Evolutionary conservation across 2,329 filamentous ascomycete genomes (phyloP), one percentile per base, ranked within the genome.

Genomic region (Talaromyces sp.): DNA sequence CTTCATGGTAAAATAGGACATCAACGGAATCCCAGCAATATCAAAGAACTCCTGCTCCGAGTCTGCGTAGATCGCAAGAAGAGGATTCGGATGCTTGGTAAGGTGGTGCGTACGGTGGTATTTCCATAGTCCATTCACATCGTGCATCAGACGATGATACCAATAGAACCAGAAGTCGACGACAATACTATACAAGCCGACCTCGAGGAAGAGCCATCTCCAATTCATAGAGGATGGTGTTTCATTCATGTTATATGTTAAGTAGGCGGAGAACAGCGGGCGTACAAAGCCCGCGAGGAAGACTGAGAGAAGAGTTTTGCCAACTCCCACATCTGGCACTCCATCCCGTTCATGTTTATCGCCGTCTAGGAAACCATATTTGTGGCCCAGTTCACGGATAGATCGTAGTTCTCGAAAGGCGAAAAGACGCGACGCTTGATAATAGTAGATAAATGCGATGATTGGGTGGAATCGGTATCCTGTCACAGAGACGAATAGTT

Each of bases 101-200:
- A 65, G 57, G 27, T 65, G 63, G 57, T 65, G 63, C 10, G 61
- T 65, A 14, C 63, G 61, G 49, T 65, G 63, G 53, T 60, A 65
- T 36, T 65, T 55, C 63, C 63, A 65, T 9, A 65, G 49, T 2
- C 49, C 47, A 42, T 46, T 54, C 17, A 65, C 46, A 16, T 64
- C 62, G 27, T 65, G 63, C 57, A 65, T 65, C 3, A 58, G n/a
- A 0, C 63, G 62, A 37, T 65, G 63, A 46, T 65, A 65, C 63
- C 62, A 65, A 51, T 65, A 65, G 52, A 65, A 65, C 63, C 63
- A 65, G 52, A 65, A 65, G 46, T 65, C 63, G 54, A 65, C 56
- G 55, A 62, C 60, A 30, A 65, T 58, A 7, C 61, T 57, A 51
- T 65, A 65, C 1, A 65, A 32, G 1, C 63, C 62, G 10, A 49